phyloP scores from a whole-genome alignment of 306 rosid species.

The Dryas octopetala region DNA sequence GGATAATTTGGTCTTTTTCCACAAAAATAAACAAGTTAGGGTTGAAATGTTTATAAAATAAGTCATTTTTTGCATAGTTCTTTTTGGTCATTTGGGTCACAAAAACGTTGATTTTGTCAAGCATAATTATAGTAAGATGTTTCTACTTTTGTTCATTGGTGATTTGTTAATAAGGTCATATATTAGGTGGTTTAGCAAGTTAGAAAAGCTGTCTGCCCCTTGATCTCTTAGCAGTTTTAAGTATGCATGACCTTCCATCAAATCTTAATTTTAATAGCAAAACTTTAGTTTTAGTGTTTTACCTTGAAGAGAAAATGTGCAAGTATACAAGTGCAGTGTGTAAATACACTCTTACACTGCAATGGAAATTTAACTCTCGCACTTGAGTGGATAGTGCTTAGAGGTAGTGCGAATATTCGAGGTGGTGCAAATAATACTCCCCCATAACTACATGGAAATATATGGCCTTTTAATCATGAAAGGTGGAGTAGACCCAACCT shows the following conservation, averaged over 20 bases:
- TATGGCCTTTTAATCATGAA: background rate
- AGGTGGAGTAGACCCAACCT: constrained; percentile 9
- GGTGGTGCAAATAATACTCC: background rate
- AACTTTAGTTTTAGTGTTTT: too few species aligned
- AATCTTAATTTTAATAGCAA: too few species aligned
- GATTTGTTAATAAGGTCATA: background rate
- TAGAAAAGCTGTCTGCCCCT: background rate
- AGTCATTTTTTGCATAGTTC: background rate
- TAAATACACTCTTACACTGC: background rate
- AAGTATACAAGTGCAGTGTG: background rate
- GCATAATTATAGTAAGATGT: background rate
- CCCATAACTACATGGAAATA: background rate
- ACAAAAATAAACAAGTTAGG: background rate
- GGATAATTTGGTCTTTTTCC: background rate
- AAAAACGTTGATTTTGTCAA: background rate
- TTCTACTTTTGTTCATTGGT: background rate
- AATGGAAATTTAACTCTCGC: background rate
- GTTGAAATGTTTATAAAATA: background rate
- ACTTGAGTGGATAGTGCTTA: background rate
- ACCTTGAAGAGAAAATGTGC: too few species aligned
- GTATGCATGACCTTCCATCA: background rate
- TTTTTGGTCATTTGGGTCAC: background rate
- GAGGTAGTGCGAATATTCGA: background rate
- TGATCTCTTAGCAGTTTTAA: background rate
- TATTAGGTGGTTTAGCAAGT: background rate